These are phyloP conservation scores for Lactarius deliciosus DNA, from an alignment of 768 basidiomycete species.

Conservation along the genomic window DNA sequence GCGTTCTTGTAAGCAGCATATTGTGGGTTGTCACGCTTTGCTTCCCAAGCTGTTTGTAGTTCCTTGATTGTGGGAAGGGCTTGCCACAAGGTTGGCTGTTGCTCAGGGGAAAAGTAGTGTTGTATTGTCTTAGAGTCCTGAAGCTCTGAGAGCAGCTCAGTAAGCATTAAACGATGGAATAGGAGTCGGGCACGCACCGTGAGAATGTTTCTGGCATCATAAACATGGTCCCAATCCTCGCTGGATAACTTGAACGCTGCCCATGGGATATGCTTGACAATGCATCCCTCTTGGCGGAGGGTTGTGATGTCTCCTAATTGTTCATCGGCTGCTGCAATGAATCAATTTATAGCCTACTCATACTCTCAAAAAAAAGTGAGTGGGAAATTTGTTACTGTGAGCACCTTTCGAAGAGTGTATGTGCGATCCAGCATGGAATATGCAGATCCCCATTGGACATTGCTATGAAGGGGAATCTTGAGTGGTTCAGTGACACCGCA, in stretches of 20 bases:
- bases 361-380: not conserved
- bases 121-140: slow-evolving; percentile 33
- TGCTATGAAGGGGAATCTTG: slow-evolving; percentile 4
- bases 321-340: not conserved
- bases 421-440: not conserved
- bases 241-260: too few relatives aligned
- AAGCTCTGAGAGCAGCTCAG: too few relatives aligned
- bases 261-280: too few relatives aligned
- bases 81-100: slow-evolving; percentile 32
- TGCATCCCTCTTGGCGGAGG: too few relatives aligned
- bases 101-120: slow-evolving; percentile 34
- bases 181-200: too few relatives aligned
- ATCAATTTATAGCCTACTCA: not conserved
- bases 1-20: slow-evolving; percentile 29
- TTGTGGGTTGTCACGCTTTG: slow-evolving; percentile 19
- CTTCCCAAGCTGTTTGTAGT: slow-evolving; percentile 34
- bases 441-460: not conserved
- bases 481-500: not conserved
- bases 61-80: slow-evolving; percentile 35
- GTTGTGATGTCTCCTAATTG: not conserved
- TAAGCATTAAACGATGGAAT: too few relatives aligned
- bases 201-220: too few relatives aligned
- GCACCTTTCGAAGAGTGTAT: not conserved
- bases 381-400: not conserved
- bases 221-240: too few relatives aligned